phyloP scores from a whole-genome alignment of 2,329 filamentous ascomycete genomes.

The Aspergillus cejpii region DNA sequence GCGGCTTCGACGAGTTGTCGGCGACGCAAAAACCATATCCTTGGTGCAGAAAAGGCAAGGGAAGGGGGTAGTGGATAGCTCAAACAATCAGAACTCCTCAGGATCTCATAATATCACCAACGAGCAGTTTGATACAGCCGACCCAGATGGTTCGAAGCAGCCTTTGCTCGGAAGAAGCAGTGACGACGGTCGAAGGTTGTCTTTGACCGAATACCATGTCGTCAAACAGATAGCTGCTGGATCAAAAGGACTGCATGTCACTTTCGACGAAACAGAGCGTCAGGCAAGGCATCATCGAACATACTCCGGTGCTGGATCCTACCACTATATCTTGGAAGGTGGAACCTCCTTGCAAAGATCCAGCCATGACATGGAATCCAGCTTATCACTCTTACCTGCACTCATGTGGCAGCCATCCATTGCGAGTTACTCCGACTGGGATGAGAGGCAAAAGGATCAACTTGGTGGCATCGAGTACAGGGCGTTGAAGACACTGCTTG shows the following conservation, averaged over 20 bases:
- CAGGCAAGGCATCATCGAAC: conserved; percentile 9
- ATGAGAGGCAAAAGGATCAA: conserved; percentile 82
- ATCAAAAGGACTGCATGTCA: conserved; percentile 27
- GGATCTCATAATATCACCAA: neutral
- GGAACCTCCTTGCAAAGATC: neutral
- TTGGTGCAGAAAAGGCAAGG: conserved; percentile 44
- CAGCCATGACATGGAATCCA: conserved; percentile 4
- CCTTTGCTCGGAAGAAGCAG: neutral
- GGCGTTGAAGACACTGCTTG: conserved; percentile 71
- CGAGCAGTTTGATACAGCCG: neutral
- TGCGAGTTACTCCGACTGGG: conserved; percentile 83
- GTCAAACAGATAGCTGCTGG: conserved; percentile 9
- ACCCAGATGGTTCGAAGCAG: conserved; percentile 10
- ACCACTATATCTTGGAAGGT: conserved; percentile 19
- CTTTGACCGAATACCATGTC: conserved; percentile 1
- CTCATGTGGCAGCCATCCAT: conserved; percentile 85
- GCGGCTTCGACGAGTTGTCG: conserved; percentile 72
- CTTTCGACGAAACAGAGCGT: conserved; percentile 13
- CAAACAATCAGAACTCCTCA: neutral
- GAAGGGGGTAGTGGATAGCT: conserved; percentile 5
- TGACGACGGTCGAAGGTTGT: neutral
- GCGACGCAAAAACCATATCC: conserved; percentile 60
- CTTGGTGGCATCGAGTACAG: conserved; percentile 91
- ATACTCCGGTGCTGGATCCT: conserved; percentile 14
- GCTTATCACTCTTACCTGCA: conserved; percentile 63